A percentile compares a stretch with the other conserved stretches of the same genome.
Evolutionary conservation across 768 basidiomycete species (phyloP).

Genomic region (Amanita inopinata): DNA sequence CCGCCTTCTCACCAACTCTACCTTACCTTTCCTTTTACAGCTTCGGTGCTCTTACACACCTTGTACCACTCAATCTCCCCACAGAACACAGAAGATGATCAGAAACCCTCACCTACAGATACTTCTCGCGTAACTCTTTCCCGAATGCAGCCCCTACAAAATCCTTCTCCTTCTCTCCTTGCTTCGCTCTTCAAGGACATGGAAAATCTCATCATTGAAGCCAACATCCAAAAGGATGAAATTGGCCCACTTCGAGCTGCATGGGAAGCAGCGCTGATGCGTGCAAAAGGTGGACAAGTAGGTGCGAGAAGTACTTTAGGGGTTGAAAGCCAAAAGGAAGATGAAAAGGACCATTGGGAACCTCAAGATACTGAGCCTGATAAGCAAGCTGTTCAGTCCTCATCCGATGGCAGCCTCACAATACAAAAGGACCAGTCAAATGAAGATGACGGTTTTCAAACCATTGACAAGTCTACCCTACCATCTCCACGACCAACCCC

Average conservation of each 20-base stretch:
- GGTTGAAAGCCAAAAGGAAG: not conserved
- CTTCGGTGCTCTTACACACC: constrained; percentile 36
- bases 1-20: not conserved
- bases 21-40: not conserved
- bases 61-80: constrained; percentile 43
- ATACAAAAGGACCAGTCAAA: not conserved
- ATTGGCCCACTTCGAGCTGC: constrained; percentile 44
- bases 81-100: constrained; percentile 11
- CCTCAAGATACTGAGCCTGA: not conserved
- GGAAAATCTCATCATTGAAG: constrained; percentile 57
- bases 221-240: constrained; percentile 45
- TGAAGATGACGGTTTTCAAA: not conserved
- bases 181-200: constrained; percentile 43
- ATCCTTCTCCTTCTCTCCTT: constrained; percentile 25
- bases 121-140: constrained; percentile 24
- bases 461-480: not conserved
- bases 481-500: not conserved
- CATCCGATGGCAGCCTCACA: not conserved
- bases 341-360: not conserved
- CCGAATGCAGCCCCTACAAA: constrained; percentile 25
- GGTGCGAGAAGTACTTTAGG: not conserved
- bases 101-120: constrained; percentile 17
- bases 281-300: too few relatives aligned
- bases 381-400: too few relatives aligned
- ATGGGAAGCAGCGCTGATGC: constrained; percentile 32